phyloP scores from a whole-genome alignment of 2,329 filamentous ascomycete genomes.

The Colletotrichum sojae region DNA sequence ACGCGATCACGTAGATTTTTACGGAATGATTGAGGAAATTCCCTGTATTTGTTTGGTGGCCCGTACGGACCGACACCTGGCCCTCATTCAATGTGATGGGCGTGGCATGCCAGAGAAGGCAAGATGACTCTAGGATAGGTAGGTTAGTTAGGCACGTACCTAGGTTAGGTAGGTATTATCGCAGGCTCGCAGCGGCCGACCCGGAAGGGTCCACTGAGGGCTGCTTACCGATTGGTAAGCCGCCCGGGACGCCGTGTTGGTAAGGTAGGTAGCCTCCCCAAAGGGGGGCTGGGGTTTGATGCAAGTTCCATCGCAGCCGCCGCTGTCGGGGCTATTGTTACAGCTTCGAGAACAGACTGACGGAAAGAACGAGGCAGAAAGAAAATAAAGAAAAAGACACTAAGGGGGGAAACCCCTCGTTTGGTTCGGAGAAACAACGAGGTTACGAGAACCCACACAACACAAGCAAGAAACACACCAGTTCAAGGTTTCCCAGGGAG shows the following conservation, averaged over 20 bases:
- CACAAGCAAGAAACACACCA: too few relatives aligned
- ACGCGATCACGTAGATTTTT: conserved; percentile 35
- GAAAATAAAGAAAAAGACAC: too few relatives aligned
- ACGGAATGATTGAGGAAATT: conserved; percentile 7
- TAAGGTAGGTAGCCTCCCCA: too few relatives aligned
- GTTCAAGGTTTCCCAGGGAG: background rate
- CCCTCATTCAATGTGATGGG: too few relatives aligned
- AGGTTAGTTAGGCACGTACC: too few relatives aligned
- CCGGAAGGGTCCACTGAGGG: background rate
- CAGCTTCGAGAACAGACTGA: background rate
- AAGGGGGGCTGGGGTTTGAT: conserved; percentile 1
- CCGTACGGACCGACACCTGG: too few relatives aligned
- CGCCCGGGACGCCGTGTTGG: background rate
- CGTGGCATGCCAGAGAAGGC: too few relatives aligned
- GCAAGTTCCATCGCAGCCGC: conserved; percentile 23
- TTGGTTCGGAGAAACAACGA: conserved; percentile 4
- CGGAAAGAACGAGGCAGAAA: too few relatives aligned
- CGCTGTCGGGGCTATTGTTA: conserved; percentile 10
- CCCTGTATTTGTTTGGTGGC: too few relatives aligned
- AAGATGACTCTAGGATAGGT: too few relatives aligned
- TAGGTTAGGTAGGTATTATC: background rate
- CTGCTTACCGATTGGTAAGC: conserved; percentile 5
- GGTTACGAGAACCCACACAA: conserved; percentile 14
- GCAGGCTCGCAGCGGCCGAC: background rate
- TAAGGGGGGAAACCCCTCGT: background rate